Percentiles rank a stretch among this genome's conserved stretches.
phyloP scores from a whole-genome alignment of 1,139 yeast genomes.

The Zhuliangozyma parablackwelliae region DNA sequence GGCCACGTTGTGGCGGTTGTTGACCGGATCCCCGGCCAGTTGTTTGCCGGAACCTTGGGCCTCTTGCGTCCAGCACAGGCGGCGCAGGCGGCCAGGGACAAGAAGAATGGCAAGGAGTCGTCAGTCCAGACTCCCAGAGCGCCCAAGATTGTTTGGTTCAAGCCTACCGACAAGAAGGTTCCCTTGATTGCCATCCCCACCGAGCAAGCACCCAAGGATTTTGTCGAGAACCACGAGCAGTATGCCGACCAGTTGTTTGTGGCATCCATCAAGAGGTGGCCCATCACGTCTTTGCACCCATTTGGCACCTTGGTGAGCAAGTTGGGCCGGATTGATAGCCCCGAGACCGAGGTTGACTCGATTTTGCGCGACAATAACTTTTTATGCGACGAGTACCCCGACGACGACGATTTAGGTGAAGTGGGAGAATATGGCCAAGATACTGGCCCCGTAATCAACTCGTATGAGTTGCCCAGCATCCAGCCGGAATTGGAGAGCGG shows the following conservation, averaged over 20 bases:
- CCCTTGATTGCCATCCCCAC: conserved; percentile 98
- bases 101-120: conserved; percentile 49
- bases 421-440: background rate
- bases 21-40: conserved; percentile 95
- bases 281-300: conserved; percentile 96
- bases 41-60: conserved; percentile 91
- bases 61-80: conserved; percentile 94
- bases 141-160: conserved; percentile 98
- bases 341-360: conserved; percentile 79
- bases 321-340: conserved; percentile 76
- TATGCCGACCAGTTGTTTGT: conserved; percentile 82
- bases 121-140: conserved; percentile 49
- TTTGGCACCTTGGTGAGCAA: conserved; percentile 90
- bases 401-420: conserved; percentile 23
- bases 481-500: conserved; percentile 31
- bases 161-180: conserved; percentile 95
- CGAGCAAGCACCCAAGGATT: conserved; percentile 94
- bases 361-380: conserved; percentile 91
- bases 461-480: conserved; percentile 34
- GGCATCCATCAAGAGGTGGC: conserved; percentile 98
- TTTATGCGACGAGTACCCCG: conserved; percentile 77
- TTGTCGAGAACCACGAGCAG: conserved; percentile 84
- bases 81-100: conserved; percentile 75
- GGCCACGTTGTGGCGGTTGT: conserved; percentile 98
- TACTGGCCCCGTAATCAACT: conserved; percentile 10